Evolutionary conservation across 306 rosid species (phyloP).

Genomic region (Prunus campanulata): DNA sequence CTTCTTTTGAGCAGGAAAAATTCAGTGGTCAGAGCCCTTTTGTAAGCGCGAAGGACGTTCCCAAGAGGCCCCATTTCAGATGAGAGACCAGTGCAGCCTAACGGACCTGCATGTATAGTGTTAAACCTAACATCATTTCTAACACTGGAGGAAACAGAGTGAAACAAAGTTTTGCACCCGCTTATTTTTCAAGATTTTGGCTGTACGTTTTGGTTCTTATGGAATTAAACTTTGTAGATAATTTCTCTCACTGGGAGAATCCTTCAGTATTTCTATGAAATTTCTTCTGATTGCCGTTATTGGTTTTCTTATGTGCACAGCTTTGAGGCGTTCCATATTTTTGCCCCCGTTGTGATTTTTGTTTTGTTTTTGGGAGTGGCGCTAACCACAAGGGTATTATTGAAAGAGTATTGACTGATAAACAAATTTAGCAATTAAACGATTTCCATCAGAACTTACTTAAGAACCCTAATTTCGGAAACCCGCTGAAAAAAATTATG

Average conservation of each 20-base stretch:
- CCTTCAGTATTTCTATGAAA: background rate
- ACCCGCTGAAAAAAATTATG: no score
- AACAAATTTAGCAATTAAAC: no score
- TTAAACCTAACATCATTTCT: background rate
- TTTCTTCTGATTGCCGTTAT: background rate
- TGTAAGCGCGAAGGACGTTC: slow-evolving; percentile 15
- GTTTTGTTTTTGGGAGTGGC: background rate
- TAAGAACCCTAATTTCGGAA: no score
- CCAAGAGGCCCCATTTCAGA: slow-evolving; percentile 37
- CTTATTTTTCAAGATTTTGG: slow-evolving; percentile 9
- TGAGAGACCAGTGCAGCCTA: slow-evolving; percentile 20
- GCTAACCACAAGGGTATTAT: background rate
- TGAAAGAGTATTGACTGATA: no score
- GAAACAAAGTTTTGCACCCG: background rate
- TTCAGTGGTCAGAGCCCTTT: background rate
- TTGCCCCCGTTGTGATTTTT: background rate
- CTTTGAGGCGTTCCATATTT: background rate
- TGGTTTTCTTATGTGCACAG: background rate
- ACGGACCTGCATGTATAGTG: slow-evolving; percentile 15
- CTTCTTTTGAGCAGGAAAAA: slow-evolving; percentile 40
- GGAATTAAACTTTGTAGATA: background rate
- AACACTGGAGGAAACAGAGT: background rate
- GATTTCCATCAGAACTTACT: no score
- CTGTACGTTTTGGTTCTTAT: background rate
- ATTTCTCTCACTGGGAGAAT: slow-evolving; percentile 11